phyloP scores from a whole-genome alignment of 1,284 basidiomycete species.

The Heterobasidion occidentale region DNA sequence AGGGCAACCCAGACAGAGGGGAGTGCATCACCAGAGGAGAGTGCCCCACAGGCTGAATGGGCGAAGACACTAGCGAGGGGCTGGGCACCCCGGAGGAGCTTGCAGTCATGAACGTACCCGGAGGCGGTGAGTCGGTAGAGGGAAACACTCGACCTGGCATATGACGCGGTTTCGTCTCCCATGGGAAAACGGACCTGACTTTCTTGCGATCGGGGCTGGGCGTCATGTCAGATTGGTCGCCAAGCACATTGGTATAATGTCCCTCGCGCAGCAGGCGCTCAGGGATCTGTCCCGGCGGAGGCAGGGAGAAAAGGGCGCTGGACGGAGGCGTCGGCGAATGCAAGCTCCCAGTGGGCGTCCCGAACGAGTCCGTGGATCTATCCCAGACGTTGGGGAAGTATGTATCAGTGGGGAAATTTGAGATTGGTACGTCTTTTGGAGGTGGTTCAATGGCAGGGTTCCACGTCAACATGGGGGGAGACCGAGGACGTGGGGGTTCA shows the following conservation, averaged over 20 bases:
- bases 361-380: slow-evolving; percentile 30
- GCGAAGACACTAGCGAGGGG: slow-evolving; percentile 5
- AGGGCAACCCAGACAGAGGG: slow-evolving; percentile 36
- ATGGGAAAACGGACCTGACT: slow-evolving; percentile 84
- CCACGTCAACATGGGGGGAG: slow-evolving; percentile 62
- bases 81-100: slow-evolving; percentile 21
- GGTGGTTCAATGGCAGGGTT: slow-evolving; percentile 67
- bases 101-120: slow-evolving; percentile 36
- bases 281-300: slow-evolving; percentile 52
- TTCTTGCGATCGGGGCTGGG: slow-evolving; percentile 66
- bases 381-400: slow-evolving; percentile 77
- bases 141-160: slow-evolving; percentile 74
- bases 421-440: slow-evolving; percentile 45
- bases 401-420: slow-evolving; percentile 53
- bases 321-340: slow-evolving; percentile 17
- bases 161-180: slow-evolving; percentile 72
- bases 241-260: slow-evolving; percentile 54
- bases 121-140: slow-evolving; percentile 50
- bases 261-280: slow-evolving; percentile 50
- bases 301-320: slow-evolving; percentile 28
- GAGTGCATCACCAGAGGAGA: slow-evolving; percentile 14
- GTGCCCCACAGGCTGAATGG: slow-evolving; percentile 21
- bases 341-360: slow-evolving; percentile 21
- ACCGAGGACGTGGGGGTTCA: slow-evolving; percentile 20
- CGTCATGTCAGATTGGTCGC: slow-evolving; percentile 20